Percentiles rank a stretch among this genome's conserved stretches.
phyloP scores from a whole-genome alignment of 2,329 filamentous ascomycete genomes.

The Fusarium palustre region DNA sequence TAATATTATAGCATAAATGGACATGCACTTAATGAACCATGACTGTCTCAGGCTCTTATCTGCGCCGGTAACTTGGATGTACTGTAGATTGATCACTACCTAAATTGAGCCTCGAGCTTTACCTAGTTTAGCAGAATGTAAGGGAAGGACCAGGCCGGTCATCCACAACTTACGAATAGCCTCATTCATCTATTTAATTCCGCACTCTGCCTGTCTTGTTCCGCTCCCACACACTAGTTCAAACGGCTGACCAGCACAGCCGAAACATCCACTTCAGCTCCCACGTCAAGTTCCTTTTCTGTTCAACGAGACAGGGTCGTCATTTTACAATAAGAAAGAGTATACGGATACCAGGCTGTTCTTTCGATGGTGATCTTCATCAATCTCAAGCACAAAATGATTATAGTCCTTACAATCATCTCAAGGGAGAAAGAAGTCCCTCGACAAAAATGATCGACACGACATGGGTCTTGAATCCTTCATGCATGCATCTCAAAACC shows the following conservation, averaged over 20 bases:
- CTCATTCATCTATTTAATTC: conserved; percentile 3
- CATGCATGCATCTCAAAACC: conserved; percentile 1
- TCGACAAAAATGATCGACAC: conserved; percentile 19
- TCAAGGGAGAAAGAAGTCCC: neutral
- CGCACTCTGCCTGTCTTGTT: conserved; percentile 17
- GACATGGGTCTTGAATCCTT: conserved; percentile 24
- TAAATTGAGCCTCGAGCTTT: neutral
- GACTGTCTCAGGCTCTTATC: neutral
- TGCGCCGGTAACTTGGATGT: neutral
- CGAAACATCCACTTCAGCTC: conserved; percentile 26
- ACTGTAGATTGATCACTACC: neutral
- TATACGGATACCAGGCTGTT: neutral
- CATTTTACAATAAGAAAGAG: conserved; percentile 2
- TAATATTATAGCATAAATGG: conserved; percentile 4
- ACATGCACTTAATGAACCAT: conserved; percentile 10
- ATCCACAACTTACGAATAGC: neutral
- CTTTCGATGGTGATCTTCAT: neutral
- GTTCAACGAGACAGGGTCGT: neutral
- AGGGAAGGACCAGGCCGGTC: neutral
- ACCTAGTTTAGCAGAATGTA: neutral
- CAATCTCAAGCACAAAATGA: too few species aligned
- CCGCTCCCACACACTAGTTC: conserved; percentile 28
- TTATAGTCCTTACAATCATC: neutral
- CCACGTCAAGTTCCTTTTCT: neutral
- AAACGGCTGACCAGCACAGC: conserved; percentile 33